Percentiles rank a stretch among this genome's conserved stretches.
These are phyloP conservation scores for Populus ilicifolia DNA, from an alignment of 345 rosid species.

Conservation along the genomic window DNA sequence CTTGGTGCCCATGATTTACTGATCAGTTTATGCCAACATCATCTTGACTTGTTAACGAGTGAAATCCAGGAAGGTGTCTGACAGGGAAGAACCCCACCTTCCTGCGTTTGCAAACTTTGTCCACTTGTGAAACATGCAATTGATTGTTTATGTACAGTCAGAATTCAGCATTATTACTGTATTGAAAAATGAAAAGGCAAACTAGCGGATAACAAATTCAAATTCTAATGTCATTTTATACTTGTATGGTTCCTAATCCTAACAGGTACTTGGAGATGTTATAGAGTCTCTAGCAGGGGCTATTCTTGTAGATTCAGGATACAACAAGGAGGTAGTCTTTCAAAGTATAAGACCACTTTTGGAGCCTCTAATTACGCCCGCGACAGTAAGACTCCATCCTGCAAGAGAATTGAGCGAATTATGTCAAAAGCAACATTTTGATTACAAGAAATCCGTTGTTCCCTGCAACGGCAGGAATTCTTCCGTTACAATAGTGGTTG, in stretches of 20 bases:
- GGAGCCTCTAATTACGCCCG: conserved; percentile 68
- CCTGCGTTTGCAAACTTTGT: background rate
- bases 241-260: background rate
- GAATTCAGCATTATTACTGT: background rate
- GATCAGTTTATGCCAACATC: background rate
- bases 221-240: background rate
- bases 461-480: conserved; percentile 18
- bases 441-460: conserved; percentile 11
- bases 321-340: conserved; percentile 53
- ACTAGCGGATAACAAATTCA: background rate
- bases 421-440: conserved; percentile 45
- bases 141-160: background rate
- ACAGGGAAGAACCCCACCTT: background rate
- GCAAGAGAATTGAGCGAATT: conserved; percentile 54
- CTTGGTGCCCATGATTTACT: background rate
- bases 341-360: conserved; percentile 62
- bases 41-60: background rate
- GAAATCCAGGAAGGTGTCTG: background rate
- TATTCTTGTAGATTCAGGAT: conserved; percentile 72
- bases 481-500: conserved; percentile 44
- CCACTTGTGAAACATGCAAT: background rate
- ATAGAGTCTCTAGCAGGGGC: conserved; percentile 91
- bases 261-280: conserved; percentile 82
- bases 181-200: background rate
- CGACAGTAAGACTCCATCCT: conserved; percentile 58